phyloP scores from a whole-genome alignment of 202 grass and related monocot species.

The Saccharum hybrid region DNA sequence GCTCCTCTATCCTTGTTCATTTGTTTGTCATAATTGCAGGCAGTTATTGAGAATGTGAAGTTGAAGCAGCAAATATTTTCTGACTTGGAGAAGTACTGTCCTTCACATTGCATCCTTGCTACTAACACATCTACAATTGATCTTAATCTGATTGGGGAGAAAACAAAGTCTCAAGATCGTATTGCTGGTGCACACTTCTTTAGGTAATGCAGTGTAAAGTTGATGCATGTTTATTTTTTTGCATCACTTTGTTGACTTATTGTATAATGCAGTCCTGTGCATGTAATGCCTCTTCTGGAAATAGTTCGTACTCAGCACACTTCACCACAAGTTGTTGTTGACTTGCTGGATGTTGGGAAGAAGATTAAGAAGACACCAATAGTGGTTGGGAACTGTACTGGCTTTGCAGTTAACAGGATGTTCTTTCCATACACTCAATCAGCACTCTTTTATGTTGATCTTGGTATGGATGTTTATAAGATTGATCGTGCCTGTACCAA shows the following conservation, averaged over 20 bases:
- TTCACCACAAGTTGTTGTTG: slow-evolving; percentile 75
- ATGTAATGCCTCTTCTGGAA: slow-evolving; percentile 93
- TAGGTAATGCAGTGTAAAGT: slow-evolving; percentile 52
- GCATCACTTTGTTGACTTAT: slow-evolving; percentile 26
- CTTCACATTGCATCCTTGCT: slow-evolving; percentile 73
- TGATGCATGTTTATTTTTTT: slow-evolving; percentile 12
- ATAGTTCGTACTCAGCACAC: slow-evolving; percentile 73
- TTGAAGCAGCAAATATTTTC: slow-evolving; percentile 91
- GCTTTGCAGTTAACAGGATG: slow-evolving; percentile 89
- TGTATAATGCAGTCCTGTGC: slow-evolving; percentile 65
- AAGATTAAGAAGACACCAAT: slow-evolving; percentile 90
- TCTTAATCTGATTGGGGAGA: slow-evolving; percentile 87
- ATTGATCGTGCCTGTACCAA: slow-evolving; percentile 80
- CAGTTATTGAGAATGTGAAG: slow-evolving; percentile 78
- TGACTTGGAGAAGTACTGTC: slow-evolving; percentile 76
- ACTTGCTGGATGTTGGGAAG: slow-evolving; percentile 82
- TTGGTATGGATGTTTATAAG: slow-evolving; percentile 80
- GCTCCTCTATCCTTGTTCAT: slow-evolving; percentile 29
- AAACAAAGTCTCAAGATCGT: slow-evolving; percentile 71
- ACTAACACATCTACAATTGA: slow-evolving; percentile 94
- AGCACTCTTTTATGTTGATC: slow-evolving; percentile 74
- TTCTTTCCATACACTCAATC: slow-evolving; percentile 90
- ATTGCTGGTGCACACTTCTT: slow-evolving; percentile 95
- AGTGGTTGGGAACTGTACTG: slow-evolving; percentile 83
- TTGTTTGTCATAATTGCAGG: slow-evolving; percentile 54